These are phyloP conservation scores for Pseudogymnoascus sp. DNA, from an alignment of 2,329 filamentous ascomycete species.

Conservation along the genomic window DNA sequence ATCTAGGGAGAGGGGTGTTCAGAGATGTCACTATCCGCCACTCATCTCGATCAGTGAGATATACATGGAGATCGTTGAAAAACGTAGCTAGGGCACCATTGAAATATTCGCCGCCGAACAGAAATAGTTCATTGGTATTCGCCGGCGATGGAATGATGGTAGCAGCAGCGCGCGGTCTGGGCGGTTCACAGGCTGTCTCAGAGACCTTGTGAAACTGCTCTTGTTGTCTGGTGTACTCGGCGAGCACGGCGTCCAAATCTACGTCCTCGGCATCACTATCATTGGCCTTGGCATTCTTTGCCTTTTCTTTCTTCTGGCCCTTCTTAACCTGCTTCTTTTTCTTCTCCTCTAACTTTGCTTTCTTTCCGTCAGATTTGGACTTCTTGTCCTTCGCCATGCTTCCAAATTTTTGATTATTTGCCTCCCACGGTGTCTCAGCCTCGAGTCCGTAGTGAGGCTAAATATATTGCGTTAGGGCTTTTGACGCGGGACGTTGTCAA, in stretches of 20 bases:
- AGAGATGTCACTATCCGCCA: constrained; percentile 88
- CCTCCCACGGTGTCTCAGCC: background rate
- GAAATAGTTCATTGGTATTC: constrained; percentile 77
- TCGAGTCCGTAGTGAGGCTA: background rate
- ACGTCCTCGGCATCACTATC: constrained; percentile 89
- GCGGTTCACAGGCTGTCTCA: constrained; percentile 66
- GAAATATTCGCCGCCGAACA: constrained; percentile 94
- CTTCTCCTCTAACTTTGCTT: constrained; percentile 51
- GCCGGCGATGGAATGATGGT: constrained; percentile 78
- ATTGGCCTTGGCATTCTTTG: constrained; percentile 59
- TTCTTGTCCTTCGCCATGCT: constrained; percentile 47
- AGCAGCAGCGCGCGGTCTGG: constrained; percentile 69
- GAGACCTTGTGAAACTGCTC: constrained; percentile 92
- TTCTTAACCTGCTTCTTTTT: constrained; percentile 80
- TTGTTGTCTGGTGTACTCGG: constrained; percentile 87
- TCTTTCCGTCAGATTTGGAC: constrained; percentile 37
- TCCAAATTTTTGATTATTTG: background rate
- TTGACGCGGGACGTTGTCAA: background rate
- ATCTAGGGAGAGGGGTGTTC: constrained; percentile 83
- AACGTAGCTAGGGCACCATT: constrained; percentile 78
- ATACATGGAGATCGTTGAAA: constrained; percentile 59
- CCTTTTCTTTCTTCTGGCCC: constrained; percentile 75
- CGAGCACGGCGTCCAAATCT: constrained; percentile 86
- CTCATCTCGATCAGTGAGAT: constrained; percentile 74
- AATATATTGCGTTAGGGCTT: constrained; percentile 7